Percentiles rank a stretch among this genome's conserved stretches.
phyloP scores from a whole-genome alignment of 768 basidiomycete species.

The Lactifluus subvellereus region DNA sequence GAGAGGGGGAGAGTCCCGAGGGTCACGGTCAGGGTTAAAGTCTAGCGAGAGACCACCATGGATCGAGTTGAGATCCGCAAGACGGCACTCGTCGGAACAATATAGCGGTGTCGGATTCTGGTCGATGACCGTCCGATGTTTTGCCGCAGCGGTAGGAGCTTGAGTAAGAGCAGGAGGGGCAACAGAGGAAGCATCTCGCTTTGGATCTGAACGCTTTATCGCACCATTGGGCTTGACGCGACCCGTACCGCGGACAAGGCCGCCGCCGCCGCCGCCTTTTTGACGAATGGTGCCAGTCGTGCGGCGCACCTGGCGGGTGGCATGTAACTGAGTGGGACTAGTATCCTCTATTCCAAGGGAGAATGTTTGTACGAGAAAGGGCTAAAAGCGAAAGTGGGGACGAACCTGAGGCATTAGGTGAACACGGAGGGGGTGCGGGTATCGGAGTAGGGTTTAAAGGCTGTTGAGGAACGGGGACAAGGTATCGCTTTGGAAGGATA shows the following conservation, averaged over 20 bases:
- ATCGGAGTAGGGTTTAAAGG: constrained; percentile 26
- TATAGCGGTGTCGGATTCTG: constrained; percentile 76
- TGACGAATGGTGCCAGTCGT: constrained; percentile 33
- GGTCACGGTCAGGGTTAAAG: constrained; percentile 43
- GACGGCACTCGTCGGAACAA: constrained; percentile 73
- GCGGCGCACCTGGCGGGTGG: constrained; percentile 32
- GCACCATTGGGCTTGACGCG: constrained; percentile 55
- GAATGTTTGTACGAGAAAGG: constrained; percentile 18
- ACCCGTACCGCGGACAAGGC: constrained; percentile 62
- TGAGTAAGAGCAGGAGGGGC: constrained; percentile 25
- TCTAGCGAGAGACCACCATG: constrained; percentile 39
- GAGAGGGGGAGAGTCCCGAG: constrained; percentile 33
- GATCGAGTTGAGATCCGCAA: constrained; percentile 45
- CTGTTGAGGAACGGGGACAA: constrained; percentile 40
- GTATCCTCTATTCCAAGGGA: constrained; percentile 28
- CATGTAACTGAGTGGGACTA: constrained; percentile 25
- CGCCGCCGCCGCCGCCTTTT: constrained; percentile 39
- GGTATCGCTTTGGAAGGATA: constrained; percentile 71
- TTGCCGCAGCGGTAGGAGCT: constrained; percentile 34
- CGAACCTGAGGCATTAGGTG: constrained; percentile 38
- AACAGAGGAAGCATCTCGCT: constrained; percentile 23
- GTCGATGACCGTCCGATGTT: constrained; percentile 68
- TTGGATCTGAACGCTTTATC: constrained; percentile 38
- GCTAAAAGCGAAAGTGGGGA: constrained; percentile 16
- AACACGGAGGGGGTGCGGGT: constrained; percentile 37